Evolutionary conservation across 495 filamentous ascomycete species (phyloP), one percentile per base, ranked within the genome.

Genomic region (Penicillium manginii): DNA sequence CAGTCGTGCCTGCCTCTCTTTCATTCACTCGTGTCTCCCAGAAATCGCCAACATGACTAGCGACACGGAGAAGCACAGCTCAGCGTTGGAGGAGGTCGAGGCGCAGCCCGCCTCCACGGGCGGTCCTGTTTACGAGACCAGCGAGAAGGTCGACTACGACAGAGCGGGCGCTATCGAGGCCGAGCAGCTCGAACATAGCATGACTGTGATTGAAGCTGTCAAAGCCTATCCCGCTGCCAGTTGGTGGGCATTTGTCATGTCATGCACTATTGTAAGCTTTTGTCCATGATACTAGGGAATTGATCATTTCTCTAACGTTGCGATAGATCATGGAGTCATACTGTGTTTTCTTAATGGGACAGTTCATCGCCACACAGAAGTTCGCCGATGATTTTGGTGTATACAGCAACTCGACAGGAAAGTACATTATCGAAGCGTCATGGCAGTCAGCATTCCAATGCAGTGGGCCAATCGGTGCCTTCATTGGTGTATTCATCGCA

Each of bases 211-310:
- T n/a, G 47, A 81, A 66, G 77, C 78, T 64, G 73, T 81, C 52
- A 67, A 65, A 59, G 70, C 72, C 49, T 80, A 83, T 64, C 78
- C 78, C 49, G 71, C 73, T 67, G 79, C 79, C 52, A 69, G 64
- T 45, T 78, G 71, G 52, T 81, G 79, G 80, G 79, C 80, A 47
- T 81, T 83, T 55, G 61, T 83, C 65, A 79, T 82, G 73, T 82
- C 77, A 33, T 75, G 22, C 58, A 82, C 78, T 57, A 82, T 82
- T 77, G 78, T 80, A 73, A 77, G 78, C 52, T 66, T 55, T 66
- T 57, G 61, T 50, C 55, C 57, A 42, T 52, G 60, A 57, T 49
- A n/a, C n/a, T n/a, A n/a, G 57, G 35, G 54, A 35, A 53, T n/a
- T n/a, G 57, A 59, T 66, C 57, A 53, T 61, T 63, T 59, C 45